phyloP scores from a whole-genome alignment of 176 grass and related monocot genomes.

The Tillandsia leiboldiana region DNA sequence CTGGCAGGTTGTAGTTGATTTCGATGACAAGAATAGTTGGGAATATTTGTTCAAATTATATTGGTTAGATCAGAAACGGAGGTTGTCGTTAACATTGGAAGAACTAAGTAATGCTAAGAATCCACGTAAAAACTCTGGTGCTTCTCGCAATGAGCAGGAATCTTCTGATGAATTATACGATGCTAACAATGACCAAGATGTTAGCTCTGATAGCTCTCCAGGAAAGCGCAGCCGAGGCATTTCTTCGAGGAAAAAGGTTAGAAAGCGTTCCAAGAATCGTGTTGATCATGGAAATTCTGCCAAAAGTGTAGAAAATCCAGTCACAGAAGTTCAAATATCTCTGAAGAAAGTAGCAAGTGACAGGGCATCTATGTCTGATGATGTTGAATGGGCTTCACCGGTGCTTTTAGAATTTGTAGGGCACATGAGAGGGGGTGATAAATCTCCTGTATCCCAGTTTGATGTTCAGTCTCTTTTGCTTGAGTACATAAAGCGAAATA shows the following conservation, averaged over 20 bases:
- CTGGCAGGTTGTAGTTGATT: slow-evolving; percentile 71
- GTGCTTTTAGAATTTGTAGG: slow-evolving; percentile 75
- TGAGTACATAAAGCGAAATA: slow-evolving; percentile 89
- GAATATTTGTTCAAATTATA: slow-evolving; percentile 99
- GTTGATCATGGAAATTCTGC: slow-evolving; percentile 20
- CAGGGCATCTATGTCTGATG: slow-evolving; percentile 28
- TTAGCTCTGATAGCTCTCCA: slow-evolving; percentile 52
- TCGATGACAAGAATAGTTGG: slow-evolving; percentile 94
- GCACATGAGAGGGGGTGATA: slow-evolving; percentile 77
- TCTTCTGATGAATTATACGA: slow-evolving; percentile 81
- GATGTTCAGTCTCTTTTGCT: slow-evolving; percentile 88
- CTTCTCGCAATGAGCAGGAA: slow-evolving; percentile 46
- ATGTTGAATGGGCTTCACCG: slow-evolving; percentile 63
- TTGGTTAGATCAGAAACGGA: slow-evolving; percentile 89
- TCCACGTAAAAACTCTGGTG: slow-evolving; percentile 39
- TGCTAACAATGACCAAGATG: slow-evolving; percentile 54
- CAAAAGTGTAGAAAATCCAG: slow-evolving; percentile 30
- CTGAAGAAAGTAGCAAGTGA: slow-evolving; percentile 31
- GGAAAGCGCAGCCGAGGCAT: slow-evolving; percentile 31
- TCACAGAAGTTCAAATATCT: slow-evolving; percentile 24
- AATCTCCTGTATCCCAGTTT: slow-evolving; percentile 48
- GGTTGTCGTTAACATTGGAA: slow-evolving; percentile 56
- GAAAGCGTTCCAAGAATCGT: slow-evolving; percentile 38
- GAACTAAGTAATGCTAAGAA: slow-evolving; percentile 68
- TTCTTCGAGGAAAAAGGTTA: slow-evolving; percentile 46